Evolutionary conservation across 2,329 filamentous ascomycete species (phyloP), one percentile per base, ranked within the genome.

Genomic region (Septoria petroselini): DNA sequence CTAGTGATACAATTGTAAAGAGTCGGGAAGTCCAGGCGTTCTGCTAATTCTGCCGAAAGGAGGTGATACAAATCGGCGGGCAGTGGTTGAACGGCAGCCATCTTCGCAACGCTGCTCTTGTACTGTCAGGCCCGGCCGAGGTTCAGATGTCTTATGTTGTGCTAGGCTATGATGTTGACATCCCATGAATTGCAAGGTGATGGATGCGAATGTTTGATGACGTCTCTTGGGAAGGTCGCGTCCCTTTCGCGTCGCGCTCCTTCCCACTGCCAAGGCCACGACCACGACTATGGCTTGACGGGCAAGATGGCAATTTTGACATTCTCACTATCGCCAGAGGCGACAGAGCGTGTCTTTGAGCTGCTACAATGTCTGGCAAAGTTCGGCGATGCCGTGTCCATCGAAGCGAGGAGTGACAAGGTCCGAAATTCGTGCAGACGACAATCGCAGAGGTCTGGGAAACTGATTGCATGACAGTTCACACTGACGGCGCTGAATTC

Each of bases 301-400:
- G 34, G 40, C 25, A 53, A 40, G 43, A 76, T 76, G 74, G 67
- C 73, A n/a, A 62, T 70, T 7, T 65, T 91, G 50, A 83, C 77
- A 53, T 90, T 91, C 64, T 86, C 84, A 0, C 73, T 91, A 46
- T 85, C 78, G 60, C 85, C 87, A 49, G 85, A 90, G 59, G 84
- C 84, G 25, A 81, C 88, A 35, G 75, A 76, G 5, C 81, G 80
- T 41, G 74, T 91, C 37, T 84, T 88, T 60, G 87, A 91, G 67
- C 78, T 83, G 18, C 77, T 91, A 49, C 75, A 82, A 17, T 91
- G 87, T 66, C 76, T 91, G 19, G 80, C 81, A 63, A 89, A 88
- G 68, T 91, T 91, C 71, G 86, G 84, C 66, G 87, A 91, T 60
- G 81, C 85, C 38, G 86, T 91, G 15, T 86, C 82, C 19, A 75